Evolutionary conservation across 352 stramenopile species (phyloP), one percentile per base, ranked within the genome.

Genomic region (Globisporangium cylindrosporum): DNA sequence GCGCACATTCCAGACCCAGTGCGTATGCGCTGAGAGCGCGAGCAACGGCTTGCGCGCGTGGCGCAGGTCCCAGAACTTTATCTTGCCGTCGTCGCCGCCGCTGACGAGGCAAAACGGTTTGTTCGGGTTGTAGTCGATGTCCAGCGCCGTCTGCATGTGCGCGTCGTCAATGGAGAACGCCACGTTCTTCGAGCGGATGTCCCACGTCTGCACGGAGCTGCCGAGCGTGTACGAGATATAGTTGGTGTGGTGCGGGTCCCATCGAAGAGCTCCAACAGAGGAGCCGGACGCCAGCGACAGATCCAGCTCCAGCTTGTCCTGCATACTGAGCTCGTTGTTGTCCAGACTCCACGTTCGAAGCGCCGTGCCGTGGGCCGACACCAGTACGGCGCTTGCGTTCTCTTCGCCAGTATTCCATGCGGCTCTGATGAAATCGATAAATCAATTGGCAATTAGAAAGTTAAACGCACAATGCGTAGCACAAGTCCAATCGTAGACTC

Each of bases 41-140:
- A 98, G 84, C 43, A 99, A 67, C 2, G 98, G 80, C 48, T 81
- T 81, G 38, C 84, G 70, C 0, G 82, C 62, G 18, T 82, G 75
- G 18, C 97, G 94, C 67, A 99, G 76, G 82, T 99, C 97, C 97
- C 97, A 99, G 74, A 99, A 99, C 71, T 98, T 98, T 24, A 99
- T 75, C 53, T 95, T 81, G 22, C 95, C 91, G 76, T 99, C 97
- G 56, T 98, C 93, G 8, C 96, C 97, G 5, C 88, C 82, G 58
- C 91, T 99, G 0, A 87, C 86, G 15, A 99, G 59, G 24, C 90
- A 86, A 65, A 96, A 92, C 0, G 97, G 96, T 75, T 98, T 98
- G 80, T 99, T 98, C n/a, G 94, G 97, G 81, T 99, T 99, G 78
- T 98, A 99, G 80, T 99, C 94, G 14, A 99, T 71, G 74, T 98